Percentiles rank a stretch among this genome's conserved stretches.
These are phyloP conservation scores for Trapa incisa DNA, from an alignment of 345 rosid species.

Conservation along the genomic window DNA sequence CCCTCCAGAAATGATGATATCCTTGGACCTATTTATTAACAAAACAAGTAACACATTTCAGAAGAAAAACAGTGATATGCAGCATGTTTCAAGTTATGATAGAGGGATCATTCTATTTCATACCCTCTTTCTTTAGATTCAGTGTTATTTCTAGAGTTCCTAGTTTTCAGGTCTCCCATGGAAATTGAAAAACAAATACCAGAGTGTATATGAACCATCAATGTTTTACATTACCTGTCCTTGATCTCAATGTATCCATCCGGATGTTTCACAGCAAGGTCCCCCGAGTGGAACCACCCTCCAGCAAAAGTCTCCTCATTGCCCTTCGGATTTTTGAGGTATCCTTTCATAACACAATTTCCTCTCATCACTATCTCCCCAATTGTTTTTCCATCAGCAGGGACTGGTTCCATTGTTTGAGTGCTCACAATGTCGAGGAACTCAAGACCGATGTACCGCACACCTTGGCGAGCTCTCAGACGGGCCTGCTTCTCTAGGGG, in stretches of 20 bases:
- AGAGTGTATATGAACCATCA: not conserved
- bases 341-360: conserved; percentile 78
- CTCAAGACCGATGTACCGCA: conserved; percentile 55
- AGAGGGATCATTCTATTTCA: not conserved
- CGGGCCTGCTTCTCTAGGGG: conserved; percentile 65
- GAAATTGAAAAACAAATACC: not conserved
- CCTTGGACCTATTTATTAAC: conserved; percentile 31
- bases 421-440: conserved; percentile 57
- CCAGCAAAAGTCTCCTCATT: conserved; percentile 68
- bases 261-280: conserved; percentile 77
- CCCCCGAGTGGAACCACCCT: conserved; percentile 88
- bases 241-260: conserved; percentile 78
- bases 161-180: not conserved
- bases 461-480: conserved; percentile 89
- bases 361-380: conserved; percentile 88
- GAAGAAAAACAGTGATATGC: not conserved
- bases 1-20: conserved; percentile 84
- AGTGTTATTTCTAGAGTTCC: not conserved
- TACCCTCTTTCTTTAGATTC: not conserved
- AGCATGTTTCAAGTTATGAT: not conserved
- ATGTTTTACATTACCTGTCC: conserved; percentile 27
- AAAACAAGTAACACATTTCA: not conserved
- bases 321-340: conserved; percentile 68
- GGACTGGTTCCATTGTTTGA: conserved; percentile 50
- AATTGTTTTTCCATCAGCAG: conserved; percentile 65